Percentiles rank a stretch among this genome's conserved stretches.
These are phyloP conservation scores for Hypoxylon fragiforme DNA, from an alignment of 495 filamentous ascomycete genomes.

Conservation along the genomic window DNA sequence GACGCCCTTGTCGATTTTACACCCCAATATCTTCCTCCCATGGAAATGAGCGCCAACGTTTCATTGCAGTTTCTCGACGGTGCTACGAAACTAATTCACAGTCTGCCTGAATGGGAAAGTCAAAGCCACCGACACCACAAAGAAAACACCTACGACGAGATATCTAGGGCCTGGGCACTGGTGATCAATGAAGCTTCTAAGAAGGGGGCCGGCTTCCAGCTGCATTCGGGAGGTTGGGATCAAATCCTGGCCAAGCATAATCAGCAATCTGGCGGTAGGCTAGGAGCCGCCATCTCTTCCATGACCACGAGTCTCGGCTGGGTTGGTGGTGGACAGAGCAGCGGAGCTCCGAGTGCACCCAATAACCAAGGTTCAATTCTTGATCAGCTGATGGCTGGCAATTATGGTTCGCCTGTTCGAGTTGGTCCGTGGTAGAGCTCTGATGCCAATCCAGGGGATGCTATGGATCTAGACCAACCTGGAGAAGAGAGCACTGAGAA, in stretches of 20 bases:
- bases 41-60: conserved; percentile 75
- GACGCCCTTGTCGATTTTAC: conserved; percentile 93
- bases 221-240: conserved; percentile 95
- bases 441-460: not conserved
- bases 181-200: conserved; percentile 92
- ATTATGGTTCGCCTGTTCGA: conserved; percentile 73
- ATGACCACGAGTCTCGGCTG: conserved; percentile 75
- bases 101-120: conserved; percentile 82
- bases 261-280: conserved; percentile 77
- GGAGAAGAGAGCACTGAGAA: not conserved
- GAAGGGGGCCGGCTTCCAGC: conserved; percentile 82
- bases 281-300: conserved; percentile 79
- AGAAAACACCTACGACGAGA: conserved; percentile 92
- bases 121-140: conserved; percentile 88
- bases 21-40: conserved; percentile 90
- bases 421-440: conserved; percentile 68
- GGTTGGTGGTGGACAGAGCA: conserved; percentile 64
- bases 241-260: conserved; percentile 87
- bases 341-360: conserved; percentile 29
- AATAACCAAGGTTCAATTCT: conserved; percentile 67
- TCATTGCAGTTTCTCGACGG: conserved; percentile 86
- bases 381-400: conserved; percentile 77
- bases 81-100: conserved; percentile 86
- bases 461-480: not conserved
- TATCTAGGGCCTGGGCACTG: conserved; percentile 88